These are phyloP conservation scores for Ceratocystis cubensis DNA, from an alignment of 2,329 filamentous ascomycete species.

Conservation along the genomic window DNA sequence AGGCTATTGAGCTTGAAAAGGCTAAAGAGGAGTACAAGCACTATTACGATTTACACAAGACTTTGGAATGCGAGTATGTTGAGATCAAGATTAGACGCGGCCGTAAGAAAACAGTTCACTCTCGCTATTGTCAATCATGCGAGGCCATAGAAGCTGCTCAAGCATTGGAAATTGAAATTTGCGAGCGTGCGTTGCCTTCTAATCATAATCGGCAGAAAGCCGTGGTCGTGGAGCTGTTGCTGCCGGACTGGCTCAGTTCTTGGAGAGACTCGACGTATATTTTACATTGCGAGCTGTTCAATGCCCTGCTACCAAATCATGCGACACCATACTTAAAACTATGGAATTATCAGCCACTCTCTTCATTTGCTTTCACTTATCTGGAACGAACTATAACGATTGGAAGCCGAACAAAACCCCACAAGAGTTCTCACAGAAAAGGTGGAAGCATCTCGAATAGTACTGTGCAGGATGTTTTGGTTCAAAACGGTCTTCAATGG, in stretches of 20 bases:
- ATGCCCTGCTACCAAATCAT: conserved; percentile 37
- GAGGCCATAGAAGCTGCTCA: conserved; percentile 26
- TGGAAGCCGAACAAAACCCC: conserved; percentile 30
- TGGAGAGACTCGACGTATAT: conserved; percentile 5
- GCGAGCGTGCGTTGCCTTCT: conserved; percentile 45
- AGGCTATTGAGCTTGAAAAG: not conserved
- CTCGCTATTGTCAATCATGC: not conserved
- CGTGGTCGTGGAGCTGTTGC: conserved; percentile 40
- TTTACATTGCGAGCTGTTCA: conserved; percentile 26
- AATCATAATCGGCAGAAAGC: conserved; percentile 29
- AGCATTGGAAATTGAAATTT: conserved; percentile 33
- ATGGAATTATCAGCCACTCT: not conserved
- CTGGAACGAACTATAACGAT: conserved; percentile 16
- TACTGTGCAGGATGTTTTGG: conserved; percentile 30
- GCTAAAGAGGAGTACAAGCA: not conserved
- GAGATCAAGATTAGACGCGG: not conserved
- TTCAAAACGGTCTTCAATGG: conserved; percentile 35
- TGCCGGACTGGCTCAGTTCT: conserved; percentile 26
- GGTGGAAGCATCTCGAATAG: conserved; percentile 24
- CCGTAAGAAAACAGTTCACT: not conserved
- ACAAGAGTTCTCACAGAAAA: conserved; percentile 29
- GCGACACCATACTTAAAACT: conserved; percentile 28
- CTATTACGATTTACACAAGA: not conserved
- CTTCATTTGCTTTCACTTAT: not conserved
- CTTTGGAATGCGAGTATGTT: not conserved